Conservation (phyloP, 2,329 filamentous ascomycete genomes). For the Colletotrichum plurivorum region DNA sequence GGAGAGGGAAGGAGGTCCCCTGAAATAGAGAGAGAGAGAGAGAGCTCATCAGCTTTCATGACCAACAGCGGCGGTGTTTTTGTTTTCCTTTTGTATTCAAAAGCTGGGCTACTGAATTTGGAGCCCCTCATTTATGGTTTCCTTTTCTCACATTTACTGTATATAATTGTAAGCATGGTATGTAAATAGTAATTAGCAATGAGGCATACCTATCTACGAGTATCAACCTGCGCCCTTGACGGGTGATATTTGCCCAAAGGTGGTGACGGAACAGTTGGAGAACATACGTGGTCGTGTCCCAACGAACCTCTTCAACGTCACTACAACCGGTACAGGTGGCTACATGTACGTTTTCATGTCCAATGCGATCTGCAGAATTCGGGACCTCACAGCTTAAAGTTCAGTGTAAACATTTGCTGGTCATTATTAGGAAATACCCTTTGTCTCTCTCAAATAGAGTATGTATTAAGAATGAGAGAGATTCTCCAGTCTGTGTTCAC, state of each 20-base stretch:
- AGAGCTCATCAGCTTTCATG: background rate
- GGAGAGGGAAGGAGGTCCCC: constrained; percentile 18
- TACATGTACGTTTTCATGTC: no score
- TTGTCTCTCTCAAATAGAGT: constrained; percentile 3
- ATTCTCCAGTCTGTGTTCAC: background rate
- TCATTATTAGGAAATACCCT: background rate
- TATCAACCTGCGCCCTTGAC: no score
- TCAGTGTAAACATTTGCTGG: no score
- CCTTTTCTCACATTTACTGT: constrained; percentile 9
- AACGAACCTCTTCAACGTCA: no score
- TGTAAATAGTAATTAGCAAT: constrained; percentile 11
- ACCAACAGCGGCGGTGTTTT: background rate
- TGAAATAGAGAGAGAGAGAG: constrained; percentile 25
- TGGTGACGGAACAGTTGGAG: no score
- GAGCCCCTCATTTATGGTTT: background rate
- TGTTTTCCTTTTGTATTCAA: background rate
- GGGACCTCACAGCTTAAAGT: no score
- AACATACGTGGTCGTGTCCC: no score
- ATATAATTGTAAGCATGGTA: constrained; percentile 8
- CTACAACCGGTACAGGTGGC: no score
- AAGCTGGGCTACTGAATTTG: background rate
- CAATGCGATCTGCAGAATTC: no score
- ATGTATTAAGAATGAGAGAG: constrained; percentile 26
- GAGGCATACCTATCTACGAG: background rate
- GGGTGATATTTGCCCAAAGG: no score